phyloP scores from a whole-genome alignment of 371 early-diverging fungal species.

The Capniomyces stellatus region DNA sequence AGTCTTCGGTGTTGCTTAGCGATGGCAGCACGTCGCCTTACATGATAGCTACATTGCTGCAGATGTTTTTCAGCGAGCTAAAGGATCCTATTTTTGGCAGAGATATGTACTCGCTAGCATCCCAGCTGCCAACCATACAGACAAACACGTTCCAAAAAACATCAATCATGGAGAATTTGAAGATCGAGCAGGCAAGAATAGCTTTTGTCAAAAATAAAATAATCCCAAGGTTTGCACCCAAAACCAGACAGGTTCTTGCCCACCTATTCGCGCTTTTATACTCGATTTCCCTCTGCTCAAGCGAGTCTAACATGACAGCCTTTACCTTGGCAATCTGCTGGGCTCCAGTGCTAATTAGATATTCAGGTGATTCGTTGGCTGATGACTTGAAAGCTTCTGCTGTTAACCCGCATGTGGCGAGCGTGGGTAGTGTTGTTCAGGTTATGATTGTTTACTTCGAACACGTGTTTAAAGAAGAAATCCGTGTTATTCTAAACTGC shows the following conservation, averaged over 20 bases:
- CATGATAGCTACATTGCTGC: constrained; percentile 46
- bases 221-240: constrained; percentile 26
- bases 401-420: background rate
- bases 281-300: constrained; percentile 38
- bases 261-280: constrained; percentile 50
- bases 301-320: constrained; percentile 61
- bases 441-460: background rate
- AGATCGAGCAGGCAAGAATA: constrained; percentile 16
- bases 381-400: background rate
- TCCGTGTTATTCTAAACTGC: background rate
- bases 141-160: background rate
- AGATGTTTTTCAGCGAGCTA: constrained; percentile 68
- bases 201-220: constrained; percentile 29
- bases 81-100: constrained; percentile 47
- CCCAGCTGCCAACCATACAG: background rate
- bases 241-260: constrained; percentile 33
- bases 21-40: constrained; percentile 51
- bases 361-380: background rate
- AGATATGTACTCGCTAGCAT: constrained; percentile 16
- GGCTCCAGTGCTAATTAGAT: constrained; percentile 59
- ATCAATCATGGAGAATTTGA: constrained; percentile 6
- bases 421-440: background rate
- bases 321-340: constrained; percentile 69
- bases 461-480: background rate
- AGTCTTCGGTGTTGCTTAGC: constrained; percentile 28